phyloP scores from a whole-genome alignment of 139 green algal genomes.

The Medakamo hakoo region DNA sequence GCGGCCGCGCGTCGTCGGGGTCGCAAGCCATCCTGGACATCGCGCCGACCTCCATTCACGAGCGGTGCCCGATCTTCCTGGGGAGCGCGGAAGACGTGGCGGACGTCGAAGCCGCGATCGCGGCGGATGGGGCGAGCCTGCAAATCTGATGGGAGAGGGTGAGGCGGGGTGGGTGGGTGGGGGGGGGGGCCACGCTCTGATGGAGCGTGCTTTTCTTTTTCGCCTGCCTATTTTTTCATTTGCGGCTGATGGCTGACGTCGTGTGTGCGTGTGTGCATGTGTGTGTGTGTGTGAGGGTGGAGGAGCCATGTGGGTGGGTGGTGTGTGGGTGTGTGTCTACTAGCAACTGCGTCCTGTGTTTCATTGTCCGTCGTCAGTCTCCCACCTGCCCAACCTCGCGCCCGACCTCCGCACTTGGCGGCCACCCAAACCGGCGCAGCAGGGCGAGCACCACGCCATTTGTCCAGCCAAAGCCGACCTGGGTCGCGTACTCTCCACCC shows the following conservation, averaged over 20 bases:
- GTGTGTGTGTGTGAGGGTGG: too few relatives aligned
- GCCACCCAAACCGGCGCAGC: neutral
- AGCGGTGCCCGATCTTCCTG: conserved; percentile 36
- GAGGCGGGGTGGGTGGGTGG: too few relatives aligned
- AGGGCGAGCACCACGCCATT: conserved; percentile 40
- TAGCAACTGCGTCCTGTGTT: too few relatives aligned
- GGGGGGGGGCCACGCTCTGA: too few relatives aligned
- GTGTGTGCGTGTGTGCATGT: too few relatives aligned
- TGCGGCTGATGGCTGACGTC: too few relatives aligned
- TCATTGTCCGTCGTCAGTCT: too few relatives aligned
- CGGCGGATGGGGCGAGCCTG: neutral
- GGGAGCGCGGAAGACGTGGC: conserved; percentile 32
- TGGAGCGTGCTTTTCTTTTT: too few relatives aligned
- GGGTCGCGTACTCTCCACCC: conserved; percentile 22
- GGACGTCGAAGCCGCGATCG: conserved; percentile 8
- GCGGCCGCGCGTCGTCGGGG: conserved; percentile 23
- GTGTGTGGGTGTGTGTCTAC: too few relatives aligned
- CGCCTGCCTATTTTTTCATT: too few relatives aligned
- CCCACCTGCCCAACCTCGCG: neutral
- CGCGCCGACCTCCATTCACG: conserved; percentile 26
- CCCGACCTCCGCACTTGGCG: neutral
- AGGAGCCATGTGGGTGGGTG: too few relatives aligned
- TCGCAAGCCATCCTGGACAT: conserved; percentile 26
- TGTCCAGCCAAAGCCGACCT: conserved; percentile 75
- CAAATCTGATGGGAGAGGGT: neutral